Conservation (phyloP, 768 basidiomycete genomes). For the Epithele typhae region DNA sequence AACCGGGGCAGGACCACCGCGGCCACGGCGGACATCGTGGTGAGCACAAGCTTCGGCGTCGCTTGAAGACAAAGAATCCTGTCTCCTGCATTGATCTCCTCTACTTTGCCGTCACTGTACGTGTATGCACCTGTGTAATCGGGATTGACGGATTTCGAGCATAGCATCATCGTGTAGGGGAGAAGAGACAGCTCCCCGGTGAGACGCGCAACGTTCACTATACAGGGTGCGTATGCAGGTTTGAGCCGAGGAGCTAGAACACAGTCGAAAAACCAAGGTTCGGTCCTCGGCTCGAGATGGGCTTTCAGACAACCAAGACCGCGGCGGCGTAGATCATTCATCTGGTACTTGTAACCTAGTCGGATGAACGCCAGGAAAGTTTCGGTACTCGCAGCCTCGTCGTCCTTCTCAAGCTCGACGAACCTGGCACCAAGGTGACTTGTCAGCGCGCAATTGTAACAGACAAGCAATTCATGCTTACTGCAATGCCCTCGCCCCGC, state of each 20-base stretch:
- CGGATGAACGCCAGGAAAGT: not conserved
- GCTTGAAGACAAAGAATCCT: not conserved
- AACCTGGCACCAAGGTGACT: not conserved
- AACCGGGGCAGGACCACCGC: not conserved
- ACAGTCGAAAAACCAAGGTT: not conserved
- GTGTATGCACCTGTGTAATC: not conserved
- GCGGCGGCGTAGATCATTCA: not conserved
- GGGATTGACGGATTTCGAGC: not conserved
- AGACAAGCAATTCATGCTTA: too few relatives aligned
- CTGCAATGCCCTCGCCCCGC: not conserved
- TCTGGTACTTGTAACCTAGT: not conserved
- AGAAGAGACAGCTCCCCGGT: not conserved
- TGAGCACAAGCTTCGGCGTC: not conserved
- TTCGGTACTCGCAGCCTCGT: not conserved
- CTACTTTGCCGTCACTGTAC: not conserved
- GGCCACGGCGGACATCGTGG: not conserved
- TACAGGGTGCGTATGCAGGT: not conserved
- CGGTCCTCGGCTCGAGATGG: not conserved
- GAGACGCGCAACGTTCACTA: not conserved
- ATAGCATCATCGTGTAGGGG: not conserved
- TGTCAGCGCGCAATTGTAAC: not conserved
- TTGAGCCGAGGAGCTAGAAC: not conserved
- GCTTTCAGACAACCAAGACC: not conserved
- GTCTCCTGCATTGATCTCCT: not conserved
- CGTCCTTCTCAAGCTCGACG: not conserved